Conservation (phyloP, 2,329 filamentous ascomycete species). For the Colletotrichum sidae region DNA sequence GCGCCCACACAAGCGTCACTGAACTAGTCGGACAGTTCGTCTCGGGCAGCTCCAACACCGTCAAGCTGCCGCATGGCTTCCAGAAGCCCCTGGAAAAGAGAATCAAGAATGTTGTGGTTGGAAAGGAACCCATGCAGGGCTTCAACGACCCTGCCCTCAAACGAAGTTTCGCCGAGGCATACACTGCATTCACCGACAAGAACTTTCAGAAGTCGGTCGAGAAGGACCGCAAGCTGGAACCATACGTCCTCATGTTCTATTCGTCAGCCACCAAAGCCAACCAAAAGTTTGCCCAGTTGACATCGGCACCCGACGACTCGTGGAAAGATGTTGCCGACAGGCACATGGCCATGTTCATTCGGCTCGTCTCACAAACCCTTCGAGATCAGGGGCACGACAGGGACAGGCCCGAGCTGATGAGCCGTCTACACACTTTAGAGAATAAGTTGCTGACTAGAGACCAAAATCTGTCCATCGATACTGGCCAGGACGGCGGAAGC, state of each 20-base stretch:
- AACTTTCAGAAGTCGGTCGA: constrained; percentile 92
- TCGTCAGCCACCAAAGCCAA: constrained; percentile 90
- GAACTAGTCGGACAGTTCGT: constrained; percentile 91
- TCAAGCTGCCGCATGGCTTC: constrained; percentile 70
- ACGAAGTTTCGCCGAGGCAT: constrained; percentile 92
- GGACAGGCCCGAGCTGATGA: constrained; percentile 86
- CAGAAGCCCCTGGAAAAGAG: constrained; percentile 71
- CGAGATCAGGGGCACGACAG: constrained; percentile 87
- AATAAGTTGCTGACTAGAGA: constrained; percentile 95
- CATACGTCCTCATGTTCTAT: constrained; percentile 95
- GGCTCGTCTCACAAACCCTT: constrained; percentile 83
- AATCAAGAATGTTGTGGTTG: constrained; percentile 82
- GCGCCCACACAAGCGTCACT: constrained; percentile 78
- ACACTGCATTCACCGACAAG: constrained; percentile 91
- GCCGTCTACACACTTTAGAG: constrained; percentile 83
- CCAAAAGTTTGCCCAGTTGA: constrained; percentile 81
- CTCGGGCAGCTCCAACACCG: constrained; percentile 58
- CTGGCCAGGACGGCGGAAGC: constrained; percentile 68
- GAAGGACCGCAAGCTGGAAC: constrained; percentile 92
- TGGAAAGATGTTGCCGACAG: constrained; percentile 95
- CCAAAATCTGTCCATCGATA: constrained; percentile 81
- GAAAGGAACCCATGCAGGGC: constrained; percentile 85
- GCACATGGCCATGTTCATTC: constrained; percentile 93
- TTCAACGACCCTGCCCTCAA: constrained; percentile 93
- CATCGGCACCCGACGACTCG: constrained; percentile 80